Percentiles rank a stretch among this genome's conserved stretches.
Conservation (phyloP, 306 rosid genomes). For the Quillaja saponaria region DNA sequence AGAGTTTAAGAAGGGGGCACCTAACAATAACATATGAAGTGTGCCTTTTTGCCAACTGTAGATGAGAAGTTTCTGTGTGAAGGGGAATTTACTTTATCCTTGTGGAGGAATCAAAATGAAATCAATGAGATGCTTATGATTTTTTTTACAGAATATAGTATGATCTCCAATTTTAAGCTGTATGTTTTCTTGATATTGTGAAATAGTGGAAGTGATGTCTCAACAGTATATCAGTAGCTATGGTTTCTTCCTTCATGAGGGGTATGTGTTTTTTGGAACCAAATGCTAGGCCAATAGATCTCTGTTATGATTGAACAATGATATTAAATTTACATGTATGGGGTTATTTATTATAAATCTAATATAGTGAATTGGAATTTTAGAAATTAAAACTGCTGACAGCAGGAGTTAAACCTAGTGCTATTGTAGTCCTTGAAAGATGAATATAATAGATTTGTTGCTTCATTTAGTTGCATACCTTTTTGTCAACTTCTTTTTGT, state of each 20-base stretch:
- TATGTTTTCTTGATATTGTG: neutral
- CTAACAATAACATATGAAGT: neutral
- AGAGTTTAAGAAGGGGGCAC: neutral
- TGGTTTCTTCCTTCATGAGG: too few species aligned
- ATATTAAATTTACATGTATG: conserved; percentile 5
- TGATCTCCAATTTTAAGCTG: neutral
- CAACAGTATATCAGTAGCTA: too few species aligned
- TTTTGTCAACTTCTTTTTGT: conserved; percentile 22
- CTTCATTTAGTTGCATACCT: neutral
- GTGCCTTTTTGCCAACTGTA: neutral
- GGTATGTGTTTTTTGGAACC: neutral
- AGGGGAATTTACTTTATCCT: neutral
- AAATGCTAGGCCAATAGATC: conserved; percentile 4
- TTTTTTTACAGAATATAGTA: neutral
- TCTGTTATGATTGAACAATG: conserved; percentile 18
- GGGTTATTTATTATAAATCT: neutral
- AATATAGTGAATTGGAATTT: too few species aligned
- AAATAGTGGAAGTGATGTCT: neutral
- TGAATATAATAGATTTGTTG: conserved; percentile 14
- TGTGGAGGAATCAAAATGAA: neutral
- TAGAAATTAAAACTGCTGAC: neutral
- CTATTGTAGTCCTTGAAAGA: conserved; percentile 10
- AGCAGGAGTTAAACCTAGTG: neutral
- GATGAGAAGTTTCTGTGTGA: neutral
- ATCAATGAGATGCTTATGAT: neutral